Evolutionary conservation across 768 basidiomycete genomes (phyloP).

Genomic region (Hygrophoropsis aurantiaca): DNA sequence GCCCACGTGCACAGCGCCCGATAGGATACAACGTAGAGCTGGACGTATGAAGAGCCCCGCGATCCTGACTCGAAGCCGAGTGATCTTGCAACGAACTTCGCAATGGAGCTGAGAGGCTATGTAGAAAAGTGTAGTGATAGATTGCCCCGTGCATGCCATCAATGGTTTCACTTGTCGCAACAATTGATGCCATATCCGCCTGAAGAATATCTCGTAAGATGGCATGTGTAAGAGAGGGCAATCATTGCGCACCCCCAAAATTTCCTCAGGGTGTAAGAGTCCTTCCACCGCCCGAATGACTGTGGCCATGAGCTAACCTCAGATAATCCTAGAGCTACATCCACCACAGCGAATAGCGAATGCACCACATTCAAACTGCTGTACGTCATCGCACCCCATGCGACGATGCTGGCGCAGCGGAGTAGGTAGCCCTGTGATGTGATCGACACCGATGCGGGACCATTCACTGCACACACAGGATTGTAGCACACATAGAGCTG

Average conservation of each 20-base stretch:
- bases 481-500: constrained; percentile 9
- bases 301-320: constrained; percentile 40
- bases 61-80: constrained; percentile 26
- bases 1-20: no score
- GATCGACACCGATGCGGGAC: no score
- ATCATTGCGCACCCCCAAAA: constrained; percentile 45
- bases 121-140: not conserved
- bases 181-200: constrained; percentile 39
- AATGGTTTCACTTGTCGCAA: constrained; percentile 31
- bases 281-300: constrained; percentile 29
- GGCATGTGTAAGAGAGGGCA: no score
- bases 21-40: constrained; percentile 37
- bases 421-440: constrained; percentile 2
- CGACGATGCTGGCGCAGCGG: constrained; percentile 1
- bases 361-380: not conserved
- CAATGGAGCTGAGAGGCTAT: constrained; percentile 28
- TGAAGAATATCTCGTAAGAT: constrained; percentile 7
- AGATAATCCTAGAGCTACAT: constrained; percentile 15
- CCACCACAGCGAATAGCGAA: not conserved
- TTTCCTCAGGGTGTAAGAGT: constrained; percentile 38
- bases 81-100: constrained; percentile 20
- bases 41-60: constrained; percentile 29
- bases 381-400: not conserved
- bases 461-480: constrained; percentile 7
- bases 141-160: not conserved